A percentile compares a stretch with the other conserved stretches of the same genome.
These are phyloP conservation scores for Pseudocercospora musae DNA, from an alignment of 2,329 filamentous ascomycete species.

Conservation along the genomic window DNA sequence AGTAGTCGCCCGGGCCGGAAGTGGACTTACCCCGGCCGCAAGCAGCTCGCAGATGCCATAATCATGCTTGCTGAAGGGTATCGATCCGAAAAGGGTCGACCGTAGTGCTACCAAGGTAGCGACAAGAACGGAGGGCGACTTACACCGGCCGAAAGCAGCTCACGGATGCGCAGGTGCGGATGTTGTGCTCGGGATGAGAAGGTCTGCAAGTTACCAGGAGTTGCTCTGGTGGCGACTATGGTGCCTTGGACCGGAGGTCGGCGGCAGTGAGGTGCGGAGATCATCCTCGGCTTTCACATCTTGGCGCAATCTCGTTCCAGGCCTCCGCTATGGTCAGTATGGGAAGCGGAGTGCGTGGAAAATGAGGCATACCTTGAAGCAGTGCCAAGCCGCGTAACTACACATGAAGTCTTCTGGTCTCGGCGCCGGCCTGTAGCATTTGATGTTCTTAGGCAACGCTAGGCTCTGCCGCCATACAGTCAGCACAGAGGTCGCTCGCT, in stretches of 20 bases:
- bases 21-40: slow-evolving; percentile 2
- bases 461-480: no score
- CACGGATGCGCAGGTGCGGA: neutral
- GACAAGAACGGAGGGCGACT: slow-evolving; percentile 3
- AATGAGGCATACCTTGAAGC: neutral
- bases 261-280: neutral
- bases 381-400: neutral
- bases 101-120: neutral
- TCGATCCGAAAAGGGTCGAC: neutral
- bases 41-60: neutral
- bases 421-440: neutral
- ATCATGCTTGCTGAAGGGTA: neutral
- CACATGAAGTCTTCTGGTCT: neutral
- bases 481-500: no score
- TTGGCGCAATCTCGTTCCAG: neutral
- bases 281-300: neutral
- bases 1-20: neutral
- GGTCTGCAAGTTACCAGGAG: neutral
- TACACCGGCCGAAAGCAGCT: slow-evolving; percentile 1
- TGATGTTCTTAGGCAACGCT: neutral
- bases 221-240: neutral
- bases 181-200: neutral
- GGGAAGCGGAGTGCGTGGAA: no score
- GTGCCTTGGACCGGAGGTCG: neutral
- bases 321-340: neutral